phyloP scores from a whole-genome alignment of 1,139 yeast genomes.

The Debaryomyces coudertii region DNA sequence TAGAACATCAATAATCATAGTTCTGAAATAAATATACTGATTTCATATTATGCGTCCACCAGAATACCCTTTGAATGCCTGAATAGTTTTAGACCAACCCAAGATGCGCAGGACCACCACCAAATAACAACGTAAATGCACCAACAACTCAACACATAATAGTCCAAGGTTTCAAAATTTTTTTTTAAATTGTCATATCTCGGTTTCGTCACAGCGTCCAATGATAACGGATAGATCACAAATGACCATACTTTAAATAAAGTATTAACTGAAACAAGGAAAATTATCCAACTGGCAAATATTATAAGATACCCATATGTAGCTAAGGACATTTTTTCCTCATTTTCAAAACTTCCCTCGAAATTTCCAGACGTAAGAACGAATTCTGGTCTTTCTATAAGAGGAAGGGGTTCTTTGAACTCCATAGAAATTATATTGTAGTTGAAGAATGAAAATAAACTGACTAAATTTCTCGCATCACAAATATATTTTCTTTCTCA shows the following conservation, averaged over 20 bases:
- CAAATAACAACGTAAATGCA: slow-evolving; percentile 63
- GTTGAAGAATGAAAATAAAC: neutral
- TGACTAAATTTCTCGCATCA: neutral
- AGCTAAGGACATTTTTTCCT: neutral
- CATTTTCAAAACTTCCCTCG: neutral
- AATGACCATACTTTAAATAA: slow-evolving; percentile 49
- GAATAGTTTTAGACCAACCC: slow-evolving; percentile 79
- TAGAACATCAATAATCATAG: neutral
- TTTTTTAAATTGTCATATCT: slow-evolving; percentile 19
- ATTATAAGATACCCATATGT: slow-evolving; percentile 44
- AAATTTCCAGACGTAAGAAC: slow-evolving; percentile 6
- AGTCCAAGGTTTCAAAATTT: slow-evolving; percentile 34
- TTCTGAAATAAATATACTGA: neutral
- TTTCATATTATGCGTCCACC: neutral
- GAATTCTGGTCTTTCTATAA: slow-evolving; percentile 14
- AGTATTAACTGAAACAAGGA: slow-evolving; percentile 45
- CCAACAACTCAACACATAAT: slow-evolving; percentile 54
- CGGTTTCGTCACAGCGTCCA: slow-evolving; percentile 14
- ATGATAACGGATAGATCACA: slow-evolving; percentile 35
- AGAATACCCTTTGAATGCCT: slow-evolving; percentile 68
- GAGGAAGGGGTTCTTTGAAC: slow-evolving; percentile 17
- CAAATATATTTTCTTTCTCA: neutral
- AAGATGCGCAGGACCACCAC: slow-evolving; percentile 77
- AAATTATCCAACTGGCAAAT: slow-evolving; percentile 42
- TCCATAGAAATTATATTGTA: slow-evolving; percentile 12